Conservation (phyloP, 2,329 filamentous ascomycete genomes). For the Scolecobasidium constrictum region DNA sequence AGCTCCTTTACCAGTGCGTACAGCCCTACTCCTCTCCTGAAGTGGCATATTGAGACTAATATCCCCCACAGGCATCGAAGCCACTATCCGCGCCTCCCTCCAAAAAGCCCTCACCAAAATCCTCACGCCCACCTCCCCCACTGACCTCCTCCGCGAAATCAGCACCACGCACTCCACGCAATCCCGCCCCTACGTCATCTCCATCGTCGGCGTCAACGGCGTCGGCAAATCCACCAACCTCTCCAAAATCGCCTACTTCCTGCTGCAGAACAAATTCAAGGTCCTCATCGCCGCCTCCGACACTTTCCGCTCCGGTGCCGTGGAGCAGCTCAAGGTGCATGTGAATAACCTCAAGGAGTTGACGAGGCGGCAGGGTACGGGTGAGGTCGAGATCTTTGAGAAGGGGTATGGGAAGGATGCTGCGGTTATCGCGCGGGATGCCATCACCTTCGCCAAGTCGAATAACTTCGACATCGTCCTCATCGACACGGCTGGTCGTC, state of each 20-base stretch:
- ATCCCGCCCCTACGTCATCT: conserved; percentile 84
- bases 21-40: conserved; percentile 14
- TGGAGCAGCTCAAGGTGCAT: conserved; percentile 93
- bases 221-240: conserved; percentile 97
- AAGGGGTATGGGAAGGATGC: conserved; percentile 98
- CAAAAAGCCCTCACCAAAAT: conserved; percentile 89
- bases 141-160: conserved; percentile 91
- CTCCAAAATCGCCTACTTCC: conserved; percentile 95
- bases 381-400: conserved; percentile 82
- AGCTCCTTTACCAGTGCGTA: conserved; percentile 67
- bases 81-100: conserved; percentile 76
- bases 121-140: conserved; percentile 85
- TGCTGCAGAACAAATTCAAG: conserved; percentile 93
- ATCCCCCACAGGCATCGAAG: conserved; percentile 52
- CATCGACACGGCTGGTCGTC: conserved; percentile 88
- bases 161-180: conserved; percentile 55
- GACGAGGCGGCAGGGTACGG: conserved; percentile 66
- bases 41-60: conserved; percentile 1
- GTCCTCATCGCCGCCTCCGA: conserved; percentile 91
- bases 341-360: conserved; percentile 89
- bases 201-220: conserved; percentile 95
- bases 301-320: conserved; percentile 92
- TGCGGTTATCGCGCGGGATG: conserved; percentile 87
- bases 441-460: conserved; percentile 66
- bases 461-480: conserved; percentile 84